Conservation (phyloP, 225 moss, liverwort and hornwort species). For the Sphagnum tenellum region DNA sequence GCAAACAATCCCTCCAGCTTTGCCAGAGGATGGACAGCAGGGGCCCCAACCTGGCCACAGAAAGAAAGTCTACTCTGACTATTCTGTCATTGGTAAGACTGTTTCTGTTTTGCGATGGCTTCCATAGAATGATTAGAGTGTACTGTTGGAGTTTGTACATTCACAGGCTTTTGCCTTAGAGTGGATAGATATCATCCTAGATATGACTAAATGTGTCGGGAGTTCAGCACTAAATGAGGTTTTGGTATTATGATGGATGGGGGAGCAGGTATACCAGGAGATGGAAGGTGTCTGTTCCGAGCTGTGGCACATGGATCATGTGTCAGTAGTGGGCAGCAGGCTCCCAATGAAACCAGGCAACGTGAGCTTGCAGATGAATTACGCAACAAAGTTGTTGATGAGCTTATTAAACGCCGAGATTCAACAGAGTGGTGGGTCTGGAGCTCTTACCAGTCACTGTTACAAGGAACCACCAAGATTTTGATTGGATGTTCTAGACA, state of each 20-base stretch:
- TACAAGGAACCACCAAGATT: too few species aligned
- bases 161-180: too few species aligned
- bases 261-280: constrained; percentile 79
- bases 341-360: constrained; percentile 58
- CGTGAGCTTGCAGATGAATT: constrained; percentile 82
- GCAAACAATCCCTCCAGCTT: constrained; percentile 17
- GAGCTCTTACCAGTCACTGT: too few species aligned
- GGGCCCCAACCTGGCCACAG: constrained; percentile 59
- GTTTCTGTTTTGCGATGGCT: too few species aligned
- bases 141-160: too few species aligned
- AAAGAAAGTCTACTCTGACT: constrained; percentile 70
- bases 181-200: too few species aligned
- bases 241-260: neutral
- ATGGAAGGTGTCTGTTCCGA: constrained; percentile 93
- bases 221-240: too few species aligned
- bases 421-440: constrained; percentile 69
- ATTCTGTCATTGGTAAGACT: constrained; percentile 66
- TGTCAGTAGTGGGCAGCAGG: constrained; percentile 49
- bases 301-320: constrained; percentile 84
- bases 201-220: too few species aligned
- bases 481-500: too few species aligned
- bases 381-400: constrained; percentile 72
- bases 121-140: too few species aligned
- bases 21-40: constrained; percentile 26
- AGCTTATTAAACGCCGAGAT: constrained; percentile 67